phyloP scores from a whole-genome alignment of 495 filamentous ascomycete species.

The Parachaetomium inaequale region DNA sequence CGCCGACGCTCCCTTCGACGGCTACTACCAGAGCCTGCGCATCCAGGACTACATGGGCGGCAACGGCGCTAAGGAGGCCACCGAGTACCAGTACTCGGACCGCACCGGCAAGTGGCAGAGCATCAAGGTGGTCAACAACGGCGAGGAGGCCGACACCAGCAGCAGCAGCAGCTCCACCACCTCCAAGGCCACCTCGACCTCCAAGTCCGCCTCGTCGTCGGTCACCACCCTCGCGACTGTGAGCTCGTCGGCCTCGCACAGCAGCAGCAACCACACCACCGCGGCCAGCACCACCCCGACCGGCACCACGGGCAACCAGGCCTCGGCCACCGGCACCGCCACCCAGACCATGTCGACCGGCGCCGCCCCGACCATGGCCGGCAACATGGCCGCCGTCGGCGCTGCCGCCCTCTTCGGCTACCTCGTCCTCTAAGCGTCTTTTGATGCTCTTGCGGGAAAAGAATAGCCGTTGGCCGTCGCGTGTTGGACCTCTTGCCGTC shows the following conservation, averaged over 20 bases:
- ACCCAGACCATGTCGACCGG: conserved; percentile 16
- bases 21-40: conserved; percentile 75
- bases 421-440: conserved; percentile 29
- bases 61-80: conserved; percentile 51
- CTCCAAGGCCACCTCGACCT: conserved; percentile 17
- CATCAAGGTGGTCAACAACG: conserved; percentile 69
- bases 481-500: background rate
- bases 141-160: conserved; percentile 50
- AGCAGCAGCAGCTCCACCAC: conserved; percentile 26
- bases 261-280: conserved; percentile 20
- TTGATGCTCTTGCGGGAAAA: background rate
- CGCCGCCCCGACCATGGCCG: conserved; percentile 25
- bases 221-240: conserved; percentile 22
- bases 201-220: conserved; percentile 27
- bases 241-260: conserved; percentile 2
- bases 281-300: conserved; percentile 14
- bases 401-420: conserved; percentile 29
- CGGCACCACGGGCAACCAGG: conserved; percentile 15
- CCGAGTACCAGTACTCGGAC: conserved; percentile 71
- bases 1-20: conserved; percentile 70
- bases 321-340: background rate
- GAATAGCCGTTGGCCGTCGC: background rate
- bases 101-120: conserved; percentile 69
- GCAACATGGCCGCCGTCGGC: conserved; percentile 25
- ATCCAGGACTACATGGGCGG: conserved; percentile 89